Percentiles rank a stretch among this genome's conserved stretches.
These are phyloP conservation scores for Hanseniaspora uvarum DNA, from an alignment of 1,139 yeast genomes.

Conservation along the genomic window DNA sequence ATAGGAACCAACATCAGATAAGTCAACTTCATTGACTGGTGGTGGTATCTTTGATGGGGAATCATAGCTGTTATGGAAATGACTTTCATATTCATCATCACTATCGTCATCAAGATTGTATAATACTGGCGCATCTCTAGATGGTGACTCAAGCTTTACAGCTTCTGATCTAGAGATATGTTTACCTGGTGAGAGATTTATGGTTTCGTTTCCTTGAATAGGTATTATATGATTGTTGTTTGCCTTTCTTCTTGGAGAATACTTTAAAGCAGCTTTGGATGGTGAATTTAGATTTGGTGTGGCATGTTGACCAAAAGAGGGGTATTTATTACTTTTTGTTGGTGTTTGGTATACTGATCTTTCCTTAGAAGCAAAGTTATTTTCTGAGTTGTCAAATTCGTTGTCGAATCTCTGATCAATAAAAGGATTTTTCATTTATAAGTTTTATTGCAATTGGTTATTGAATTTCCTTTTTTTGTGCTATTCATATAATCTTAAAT, in stretches of 20 bases:
- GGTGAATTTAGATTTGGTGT: constrained; percentile 30
- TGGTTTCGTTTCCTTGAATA: constrained; percentile 1
- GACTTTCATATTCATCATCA: constrained; percentile 27
- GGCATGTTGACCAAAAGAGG: constrained; percentile 9
- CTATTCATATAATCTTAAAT: neutral
- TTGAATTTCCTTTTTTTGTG: no score
- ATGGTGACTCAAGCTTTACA: constrained; percentile 58
- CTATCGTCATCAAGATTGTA: constrained; percentile 37
- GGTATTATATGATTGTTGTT: constrained; percentile 19
- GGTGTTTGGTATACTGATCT: constrained; percentile 12
- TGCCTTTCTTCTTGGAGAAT: constrained; percentile 31
- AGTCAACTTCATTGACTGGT: constrained; percentile 7
- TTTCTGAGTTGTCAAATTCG: constrained; percentile 8
- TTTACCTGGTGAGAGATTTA: constrained; percentile 25
- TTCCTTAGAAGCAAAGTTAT: constrained; percentile 5
- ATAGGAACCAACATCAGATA: constrained; percentile 20
- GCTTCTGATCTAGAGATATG: constrained; percentile 35
- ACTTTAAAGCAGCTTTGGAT: constrained; percentile 37
- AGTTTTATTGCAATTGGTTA: neutral
- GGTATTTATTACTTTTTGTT: constrained; percentile 4
- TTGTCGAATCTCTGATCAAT: constrained; percentile 16
- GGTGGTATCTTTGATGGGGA: constrained; percentile 19
- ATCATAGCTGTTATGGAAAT: constrained; percentile 16
- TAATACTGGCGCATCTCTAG: constrained; percentile 43
- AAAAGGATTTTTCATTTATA: constrained; percentile 17